A percentile compares a stretch with the other conserved stretches of the same genome.
These are phyloP conservation scores for Rhizopogon roseolus DNA, from an alignment of 768 basidiomycete genomes.

Conservation along the genomic window DNA sequence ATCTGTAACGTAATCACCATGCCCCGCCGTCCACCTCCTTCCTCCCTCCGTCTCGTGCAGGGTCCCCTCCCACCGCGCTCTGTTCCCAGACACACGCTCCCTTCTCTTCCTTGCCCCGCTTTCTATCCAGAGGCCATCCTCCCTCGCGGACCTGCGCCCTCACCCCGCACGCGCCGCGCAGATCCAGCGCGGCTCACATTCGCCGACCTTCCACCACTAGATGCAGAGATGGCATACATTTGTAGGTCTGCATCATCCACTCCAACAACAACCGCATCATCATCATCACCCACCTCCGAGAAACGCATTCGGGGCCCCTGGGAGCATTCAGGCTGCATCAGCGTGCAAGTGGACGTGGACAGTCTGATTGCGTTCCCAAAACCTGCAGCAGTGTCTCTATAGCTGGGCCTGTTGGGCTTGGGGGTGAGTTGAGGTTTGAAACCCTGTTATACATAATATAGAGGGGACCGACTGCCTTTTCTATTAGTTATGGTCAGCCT, in stretches of 20 bases:
- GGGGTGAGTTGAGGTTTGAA: too few relatives aligned
- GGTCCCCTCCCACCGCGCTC: conserved; percentile 64
- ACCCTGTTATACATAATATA: too few relatives aligned
- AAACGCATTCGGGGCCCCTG: conserved; percentile 46
- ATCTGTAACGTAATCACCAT: conserved; percentile 27
- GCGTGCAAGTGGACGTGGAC: conserved; percentile 40
- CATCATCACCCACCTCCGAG: conserved; percentile 14
- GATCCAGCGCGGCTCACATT: conserved; percentile 5
- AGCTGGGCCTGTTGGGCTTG: background rate
- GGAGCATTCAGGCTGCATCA: conserved; percentile 49
- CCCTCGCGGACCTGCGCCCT: conserved; percentile 14
- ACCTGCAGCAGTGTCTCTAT: conserved; percentile 33
- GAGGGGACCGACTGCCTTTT: background rate
- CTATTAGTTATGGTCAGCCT: too few relatives aligned
- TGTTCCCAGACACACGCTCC: conserved; percentile 59
- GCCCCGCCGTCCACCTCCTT: conserved; percentile 67
- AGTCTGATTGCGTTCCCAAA: conserved; percentile 40
- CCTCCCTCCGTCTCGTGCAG: conserved; percentile 53
- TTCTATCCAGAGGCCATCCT: conserved; percentile 32
- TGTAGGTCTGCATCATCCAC: conserved; percentile 8
- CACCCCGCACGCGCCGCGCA: conserved; percentile 12
- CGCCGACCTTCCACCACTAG: conserved; percentile 20
- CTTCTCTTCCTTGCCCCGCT: conserved; percentile 56
- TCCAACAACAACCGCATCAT: conserved; percentile 3
- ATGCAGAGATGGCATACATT: conserved; percentile 14